Evolutionary conservation across 176 grass and related monocot species (phyloP), one percentile per base, ranked within the genome.

Genomic region (Phoenix roebelenii): DNA sequence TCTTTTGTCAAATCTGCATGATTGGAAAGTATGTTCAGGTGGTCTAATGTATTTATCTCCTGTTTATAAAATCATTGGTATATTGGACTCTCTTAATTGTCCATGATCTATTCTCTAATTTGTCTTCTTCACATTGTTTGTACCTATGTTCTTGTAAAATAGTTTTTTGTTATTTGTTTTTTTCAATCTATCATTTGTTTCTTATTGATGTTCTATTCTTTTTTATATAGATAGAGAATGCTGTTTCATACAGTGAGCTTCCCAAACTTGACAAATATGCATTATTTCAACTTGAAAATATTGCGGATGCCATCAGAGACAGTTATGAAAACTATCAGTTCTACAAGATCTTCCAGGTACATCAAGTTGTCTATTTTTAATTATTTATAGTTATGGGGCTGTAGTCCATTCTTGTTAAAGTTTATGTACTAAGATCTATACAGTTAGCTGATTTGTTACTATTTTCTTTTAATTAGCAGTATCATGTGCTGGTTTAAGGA

Each of bases 281-380:
- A 75, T 77, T 97, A 76, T 91, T 82, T 72, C 92, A 97, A 82
- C 69, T 97, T 59, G 81, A 88, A 79, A 97, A 85, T 80, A 72
- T 96, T 52, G 75, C 90, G 55, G 69, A 75, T 65, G 79, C 80
- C 54, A 86, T 96, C 63, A 87, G 80, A 78, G 92, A 85, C 57
- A 78, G 78, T 72, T 96, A 96, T 74, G 92, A 96, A 19, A 77
- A 68, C 57, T 91, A 88, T 52, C 78, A 97, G 58, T 88, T 97
- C 80, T 97, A 85, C 64, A 97, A 97, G 85, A 87, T 91, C 75
- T 97, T 85, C 50, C 92, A 97, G 92, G 92, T 97, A 77, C 35
- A 14, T 44, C 1, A 44, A 44, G 12, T 44, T 44, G 9, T 44
- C 35, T 44, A 14, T 44, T 44, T 44, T 44, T 12, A 44, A 10